Evolutionary conservation across 805 yeast species (phyloP).

Genomic region (Blastobotrys americana): DNA sequence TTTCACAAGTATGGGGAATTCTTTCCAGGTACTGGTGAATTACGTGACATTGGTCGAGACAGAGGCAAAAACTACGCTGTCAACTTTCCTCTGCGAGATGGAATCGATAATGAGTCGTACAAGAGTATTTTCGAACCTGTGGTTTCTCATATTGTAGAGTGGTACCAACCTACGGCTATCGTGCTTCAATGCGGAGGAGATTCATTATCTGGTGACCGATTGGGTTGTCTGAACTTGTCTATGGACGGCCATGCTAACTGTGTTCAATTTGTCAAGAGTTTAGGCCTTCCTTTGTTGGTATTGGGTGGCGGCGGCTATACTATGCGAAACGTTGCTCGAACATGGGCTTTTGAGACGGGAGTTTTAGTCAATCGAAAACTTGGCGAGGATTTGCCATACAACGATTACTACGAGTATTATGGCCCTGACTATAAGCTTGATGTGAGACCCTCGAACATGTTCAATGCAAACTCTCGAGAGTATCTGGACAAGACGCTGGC

Average conservation of each 20-base stretch:
- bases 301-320: slow-evolving; percentile 98
- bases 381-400: slow-evolving; percentile 68
- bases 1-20: slow-evolving; percentile 95
- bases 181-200: slow-evolving; percentile 98
- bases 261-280: slow-evolving; percentile 79
- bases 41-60: slow-evolving; percentile 83
- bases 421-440: slow-evolving; percentile 96
- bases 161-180: slow-evolving; percentile 88
- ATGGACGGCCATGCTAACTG: slow-evolving; percentile 95
- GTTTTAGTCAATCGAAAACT: slow-evolving; percentile 54
- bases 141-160: slow-evolving; percentile 81
- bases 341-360: slow-evolving; percentile 95
- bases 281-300: slow-evolving; percentile 84
- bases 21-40: slow-evolving; percentile 95
- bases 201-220: slow-evolving; percentile 83
- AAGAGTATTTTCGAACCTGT: slow-evolving; percentile 58
- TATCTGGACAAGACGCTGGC: slow-evolving; percentile 77
- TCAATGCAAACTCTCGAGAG: slow-evolving; percentile 90
- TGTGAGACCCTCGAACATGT: slow-evolving; percentile 93
- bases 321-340: slow-evolving; percentile 85
- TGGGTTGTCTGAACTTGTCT: slow-evolving; percentile 89
- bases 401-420: slow-evolving; percentile 93
- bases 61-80: slow-evolving; percentile 82
- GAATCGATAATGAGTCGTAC: slow-evolving; percentile 89
- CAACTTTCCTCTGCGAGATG: slow-evolving; percentile 90